A percentile compares a stretch with the other conserved stretches of the same genome.
Conservation (phyloP, 768 basidiomycete genomes). For the Polyporus arcularius region DNA sequence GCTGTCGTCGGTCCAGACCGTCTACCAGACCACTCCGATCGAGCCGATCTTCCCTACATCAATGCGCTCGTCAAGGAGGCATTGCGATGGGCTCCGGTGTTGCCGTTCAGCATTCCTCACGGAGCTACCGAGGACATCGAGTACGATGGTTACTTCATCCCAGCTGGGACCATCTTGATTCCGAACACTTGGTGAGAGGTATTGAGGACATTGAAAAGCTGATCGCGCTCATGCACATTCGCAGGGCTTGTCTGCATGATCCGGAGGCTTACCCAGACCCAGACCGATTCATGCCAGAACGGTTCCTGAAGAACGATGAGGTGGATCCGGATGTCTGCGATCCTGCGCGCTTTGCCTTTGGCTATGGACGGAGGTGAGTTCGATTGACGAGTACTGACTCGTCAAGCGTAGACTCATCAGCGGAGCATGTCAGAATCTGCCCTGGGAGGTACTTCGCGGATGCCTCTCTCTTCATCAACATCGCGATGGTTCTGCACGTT, state of each 20-base stretch:
- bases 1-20: constrained; percentile 10
- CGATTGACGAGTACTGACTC: too few relatives aligned
- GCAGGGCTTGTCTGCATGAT: not conserved
- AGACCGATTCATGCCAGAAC: not conserved
- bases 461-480: constrained; percentile 46
- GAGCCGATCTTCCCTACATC: constrained; percentile 14
- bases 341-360: not conserved
- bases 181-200: constrained; percentile 15
- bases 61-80: constrained; percentile 18
- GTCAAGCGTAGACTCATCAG: too few relatives aligned
- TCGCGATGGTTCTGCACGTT: constrained; percentile 5
- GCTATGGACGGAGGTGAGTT: constrained; percentile 2
- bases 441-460: constrained; percentile 50
- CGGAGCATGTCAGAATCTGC: constrained; percentile 31
- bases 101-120: constrained; percentile 28
- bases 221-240: not conserved
- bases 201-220: not conserved
- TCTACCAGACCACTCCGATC: constrained; percentile 14
- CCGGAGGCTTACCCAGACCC: constrained; percentile 2
- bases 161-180: constrained; percentile 26
- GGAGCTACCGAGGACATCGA: constrained; percentile 39
- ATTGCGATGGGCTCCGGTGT: constrained; percentile 12
- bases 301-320: not conserved
- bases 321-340: not conserved
- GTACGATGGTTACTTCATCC: constrained; percentile 41